A percentile compares a stretch with the other conserved stretches of the same genome.
Conservation (phyloP, 495 filamentous ascomycete species). For the Penicillium angulare region DNA sequence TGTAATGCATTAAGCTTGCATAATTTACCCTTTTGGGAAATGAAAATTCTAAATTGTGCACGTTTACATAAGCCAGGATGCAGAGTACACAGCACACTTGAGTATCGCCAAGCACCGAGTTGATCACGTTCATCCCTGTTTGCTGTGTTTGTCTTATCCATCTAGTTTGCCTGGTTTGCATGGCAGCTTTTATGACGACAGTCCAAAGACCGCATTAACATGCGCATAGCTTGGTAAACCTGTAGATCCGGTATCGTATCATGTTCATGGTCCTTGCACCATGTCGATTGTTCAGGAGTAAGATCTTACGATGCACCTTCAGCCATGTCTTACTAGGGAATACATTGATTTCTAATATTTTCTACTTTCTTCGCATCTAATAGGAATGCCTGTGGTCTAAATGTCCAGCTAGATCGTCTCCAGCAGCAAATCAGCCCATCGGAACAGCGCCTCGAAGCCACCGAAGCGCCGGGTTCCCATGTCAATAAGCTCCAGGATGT, state of each 20-base stretch:
- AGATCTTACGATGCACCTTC: conserved; percentile 7
- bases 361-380: not conserved
- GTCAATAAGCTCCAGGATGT: conserved; percentile 55
- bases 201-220: not conserved
- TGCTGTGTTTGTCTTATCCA: conserved; percentile 13
- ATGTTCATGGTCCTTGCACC: conserved; percentile 11
- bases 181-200: conserved; percentile 21
- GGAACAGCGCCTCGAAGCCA: conserved; percentile 20
- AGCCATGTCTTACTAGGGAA: too few relatives aligned
- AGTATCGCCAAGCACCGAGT: not conserved
- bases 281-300: conserved; percentile 26
- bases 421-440: conserved; percentile 45
- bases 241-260: too few relatives aligned
- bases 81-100: not conserved
- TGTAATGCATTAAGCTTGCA: too few relatives aligned
- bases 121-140: not conserved
- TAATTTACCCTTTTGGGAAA: too few relatives aligned
- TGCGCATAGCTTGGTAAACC: not conserved
- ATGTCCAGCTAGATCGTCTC: conserved; percentile 76
- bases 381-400: conserved; percentile 77
- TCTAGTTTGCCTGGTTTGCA: conserved; percentile 2
- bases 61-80: not conserved
- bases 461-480: conserved; percentile 12
- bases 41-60: too few relatives aligned
- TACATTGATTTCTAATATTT: conserved; percentile 7